Percentiles rank a stretch among this genome's conserved stretches.
Evolutionary conservation across 73 alveolate species (phyloP).

Genomic region (Paramecium caudatum): DNA sequence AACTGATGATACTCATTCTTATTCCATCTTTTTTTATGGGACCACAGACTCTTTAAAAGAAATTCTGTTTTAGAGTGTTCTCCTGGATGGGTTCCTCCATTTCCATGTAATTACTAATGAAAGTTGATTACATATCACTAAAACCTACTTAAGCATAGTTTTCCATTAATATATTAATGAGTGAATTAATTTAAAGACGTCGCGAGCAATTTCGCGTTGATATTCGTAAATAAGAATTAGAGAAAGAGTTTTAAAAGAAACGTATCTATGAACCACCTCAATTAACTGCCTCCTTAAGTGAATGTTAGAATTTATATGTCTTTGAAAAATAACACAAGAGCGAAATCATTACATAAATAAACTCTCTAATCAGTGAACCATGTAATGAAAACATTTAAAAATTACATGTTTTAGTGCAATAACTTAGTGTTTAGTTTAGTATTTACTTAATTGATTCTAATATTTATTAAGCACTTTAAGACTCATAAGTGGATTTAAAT

Average conservation of each 20-base stretch:
- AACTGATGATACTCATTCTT: constrained; percentile 57
- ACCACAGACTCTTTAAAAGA: constrained; percentile 13
- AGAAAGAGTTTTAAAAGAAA: not conserved
- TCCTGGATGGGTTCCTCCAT: constrained; percentile 34
- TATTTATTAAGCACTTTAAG: not conserved
- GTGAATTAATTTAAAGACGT: not conserved
- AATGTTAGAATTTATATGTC: not conserved
- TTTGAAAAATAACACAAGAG: not conserved
- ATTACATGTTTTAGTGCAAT: not conserved
- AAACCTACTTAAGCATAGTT: constrained; percentile 18
- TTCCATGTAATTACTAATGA: constrained; percentile 62
- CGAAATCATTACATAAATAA: not conserved
- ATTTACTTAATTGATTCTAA: not conserved
- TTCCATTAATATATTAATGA: constrained; percentile 29
- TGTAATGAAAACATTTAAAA: not conserved
- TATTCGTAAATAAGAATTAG: not conserved
- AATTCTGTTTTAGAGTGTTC: not conserved
- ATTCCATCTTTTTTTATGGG: constrained; percentile 58
- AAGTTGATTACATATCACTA: constrained; percentile 62
- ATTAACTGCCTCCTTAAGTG: not conserved
- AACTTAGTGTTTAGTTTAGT: not conserved
- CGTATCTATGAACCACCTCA: no score
- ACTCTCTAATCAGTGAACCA: not conserved
- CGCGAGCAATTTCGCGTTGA: not conserved
- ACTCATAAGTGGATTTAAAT: not conserved